These are phyloP conservation scores for Planoprotostelium fungivorum DNA, from an alignment of 78 protist species.

Conservation along the genomic window DNA sequence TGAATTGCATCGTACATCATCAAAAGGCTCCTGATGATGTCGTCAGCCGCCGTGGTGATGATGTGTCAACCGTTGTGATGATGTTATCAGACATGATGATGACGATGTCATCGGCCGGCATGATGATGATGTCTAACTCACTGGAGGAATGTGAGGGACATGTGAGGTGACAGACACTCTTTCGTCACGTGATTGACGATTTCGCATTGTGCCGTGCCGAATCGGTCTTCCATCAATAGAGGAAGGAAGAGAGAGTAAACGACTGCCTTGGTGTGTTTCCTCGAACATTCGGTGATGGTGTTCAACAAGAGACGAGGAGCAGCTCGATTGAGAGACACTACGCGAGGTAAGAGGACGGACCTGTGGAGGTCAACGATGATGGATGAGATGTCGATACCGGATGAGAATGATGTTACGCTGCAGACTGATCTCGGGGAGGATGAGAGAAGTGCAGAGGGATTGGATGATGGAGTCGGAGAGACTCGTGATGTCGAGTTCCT, in stretches of 20 bases:
- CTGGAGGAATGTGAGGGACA: not conserved
- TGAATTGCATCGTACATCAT: too few species aligned
- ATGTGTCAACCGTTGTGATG: not conserved
- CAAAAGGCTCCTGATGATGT: not conserved
- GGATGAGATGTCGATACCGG: not conserved
- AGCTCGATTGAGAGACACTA: not conserved
- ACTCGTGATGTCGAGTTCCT: not conserved
- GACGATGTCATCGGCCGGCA: not conserved
- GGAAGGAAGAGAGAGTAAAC: not conserved
- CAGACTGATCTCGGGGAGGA: not conserved
- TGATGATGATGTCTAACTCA: not conserved
- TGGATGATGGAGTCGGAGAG: not conserved
- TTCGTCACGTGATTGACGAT: not conserved
- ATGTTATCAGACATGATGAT: not conserved
- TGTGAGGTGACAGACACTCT: not conserved
- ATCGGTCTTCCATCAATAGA: not conserved
- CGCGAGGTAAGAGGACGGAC: not conserved
- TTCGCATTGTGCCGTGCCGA: not conserved
- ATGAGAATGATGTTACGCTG: not conserved
- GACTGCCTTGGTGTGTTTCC: not conserved
- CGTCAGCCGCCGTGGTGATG: not conserved
- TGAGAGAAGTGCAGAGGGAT: not conserved
- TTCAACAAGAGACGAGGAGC: not conserved
- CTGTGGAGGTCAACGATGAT: not conserved
- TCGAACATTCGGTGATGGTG: not conserved